A percentile compares a stretch with the other conserved stretches of the same genome.
Conservation (phyloP, 176 grass and related monocot genomes). For the Triticum monococcum region DNA sequence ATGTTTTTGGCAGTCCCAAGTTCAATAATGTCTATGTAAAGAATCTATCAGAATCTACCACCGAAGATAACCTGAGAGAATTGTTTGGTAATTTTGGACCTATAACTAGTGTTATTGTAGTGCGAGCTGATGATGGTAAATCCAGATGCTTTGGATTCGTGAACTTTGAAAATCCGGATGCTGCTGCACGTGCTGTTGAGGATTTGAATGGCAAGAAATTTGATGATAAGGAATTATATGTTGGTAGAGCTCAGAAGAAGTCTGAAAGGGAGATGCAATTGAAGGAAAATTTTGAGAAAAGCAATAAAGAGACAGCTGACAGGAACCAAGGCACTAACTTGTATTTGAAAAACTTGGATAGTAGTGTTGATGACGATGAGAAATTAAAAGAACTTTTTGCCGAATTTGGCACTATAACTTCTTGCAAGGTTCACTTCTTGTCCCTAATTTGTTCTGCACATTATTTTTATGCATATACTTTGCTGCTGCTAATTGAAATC, state of each 20-base stretch:
- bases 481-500: not conserved
- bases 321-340: constrained; percentile 61
- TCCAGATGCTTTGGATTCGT: constrained; percentile 71
- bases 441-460: not conserved
- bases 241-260: constrained; percentile 76
- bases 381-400: constrained; percentile 58
- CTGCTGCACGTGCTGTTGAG: constrained; percentile 53
- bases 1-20: constrained; percentile 41
- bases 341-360: constrained; percentile 71
- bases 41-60: constrained; percentile 56
- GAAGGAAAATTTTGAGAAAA: constrained; percentile 68
- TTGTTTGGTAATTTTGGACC: constrained; percentile 51
- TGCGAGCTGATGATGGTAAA: constrained; percentile 62
- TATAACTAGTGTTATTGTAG: constrained; percentile 65
- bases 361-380: constrained; percentile 55
- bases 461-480: not conserved
- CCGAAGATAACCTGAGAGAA: constrained; percentile 48
- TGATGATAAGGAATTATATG: constrained; percentile 70
- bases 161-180: constrained; percentile 65
- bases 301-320: constrained; percentile 52
- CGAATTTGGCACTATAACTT: constrained; percentile 56
- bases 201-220: constrained; percentile 65
- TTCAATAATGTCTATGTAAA: constrained; percentile 77
- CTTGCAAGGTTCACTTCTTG: constrained; percentile 61
- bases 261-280: constrained; percentile 60